These are phyloP conservation scores for Globisporangium viniferum DNA, from an alignment of 352 stramenopile species.

Conservation along the genomic window DNA sequence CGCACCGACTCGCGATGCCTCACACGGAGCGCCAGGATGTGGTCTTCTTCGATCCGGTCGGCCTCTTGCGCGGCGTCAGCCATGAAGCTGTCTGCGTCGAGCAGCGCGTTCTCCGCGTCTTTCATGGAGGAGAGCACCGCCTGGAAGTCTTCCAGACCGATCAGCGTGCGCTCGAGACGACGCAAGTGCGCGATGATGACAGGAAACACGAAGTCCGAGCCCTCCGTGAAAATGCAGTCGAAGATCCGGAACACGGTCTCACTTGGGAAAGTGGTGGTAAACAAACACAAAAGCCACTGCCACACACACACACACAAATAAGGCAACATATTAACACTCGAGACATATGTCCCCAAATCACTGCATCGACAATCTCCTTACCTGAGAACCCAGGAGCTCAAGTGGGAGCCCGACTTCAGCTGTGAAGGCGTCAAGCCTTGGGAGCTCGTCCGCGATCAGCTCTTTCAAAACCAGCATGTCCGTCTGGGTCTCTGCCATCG, in stretches of 20 bases:
- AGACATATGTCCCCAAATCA: no score
- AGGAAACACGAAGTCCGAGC: slow-evolving; percentile 76
- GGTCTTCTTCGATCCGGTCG: slow-evolving; percentile 30
- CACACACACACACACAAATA: slow-evolving; percentile 1
- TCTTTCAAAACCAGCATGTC: slow-evolving; percentile 89
- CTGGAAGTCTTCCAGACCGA: slow-evolving; percentile 64
- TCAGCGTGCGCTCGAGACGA: slow-evolving; percentile 44
- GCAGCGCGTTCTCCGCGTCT: slow-evolving; percentile 51
- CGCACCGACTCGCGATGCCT: slow-evolving; percentile 55
- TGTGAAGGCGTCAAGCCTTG: slow-evolving; percentile 70
- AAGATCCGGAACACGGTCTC: slow-evolving; percentile 88
- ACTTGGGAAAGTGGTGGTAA: slow-evolving; percentile 87
- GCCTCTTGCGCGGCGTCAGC: slow-evolving; percentile 38
- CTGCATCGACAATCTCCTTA: slow-evolving; percentile 8
- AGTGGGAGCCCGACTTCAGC: slow-evolving; percentile 76
- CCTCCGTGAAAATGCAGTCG: slow-evolving; percentile 85
- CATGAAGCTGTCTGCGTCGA: slow-evolving; percentile 70
- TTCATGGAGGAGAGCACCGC: slow-evolving; percentile 73
- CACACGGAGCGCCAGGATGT: slow-evolving; percentile 44
- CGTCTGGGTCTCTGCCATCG: slow-evolving; percentile 87
- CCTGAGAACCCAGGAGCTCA: slow-evolving; percentile 80
- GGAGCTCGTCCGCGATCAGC: slow-evolving; percentile 81
- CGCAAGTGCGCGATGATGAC: slow-evolving; percentile 81
- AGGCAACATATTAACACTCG: neutral
- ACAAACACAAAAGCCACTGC: slow-evolving; percentile 89